phyloP scores from a whole-genome alignment of 371 early-diverging fungal genomes.

The Rhizopus arrhizus region DNA sequence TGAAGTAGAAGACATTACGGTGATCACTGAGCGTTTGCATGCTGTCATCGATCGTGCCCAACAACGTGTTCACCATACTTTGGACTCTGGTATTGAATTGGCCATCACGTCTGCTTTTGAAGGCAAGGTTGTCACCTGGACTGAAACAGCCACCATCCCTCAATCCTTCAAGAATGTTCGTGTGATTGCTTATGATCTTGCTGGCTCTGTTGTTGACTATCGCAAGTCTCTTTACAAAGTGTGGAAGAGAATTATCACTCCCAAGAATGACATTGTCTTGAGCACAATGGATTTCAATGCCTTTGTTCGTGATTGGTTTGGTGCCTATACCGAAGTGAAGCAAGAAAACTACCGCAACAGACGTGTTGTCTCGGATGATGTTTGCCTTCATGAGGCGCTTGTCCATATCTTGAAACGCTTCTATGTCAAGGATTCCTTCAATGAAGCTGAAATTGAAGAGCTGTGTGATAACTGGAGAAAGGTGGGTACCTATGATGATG shows the following conservation, averaged over 20 bases:
- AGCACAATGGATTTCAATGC: slow-evolving; percentile 24
- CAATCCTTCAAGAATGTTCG: slow-evolving; percentile 36
- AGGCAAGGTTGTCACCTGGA: slow-evolving; percentile 48
- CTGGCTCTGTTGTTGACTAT: slow-evolving; percentile 41
- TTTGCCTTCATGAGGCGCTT: slow-evolving; percentile 30
- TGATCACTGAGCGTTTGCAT: slow-evolving; percentile 21
- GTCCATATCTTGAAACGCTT: slow-evolving; percentile 30
- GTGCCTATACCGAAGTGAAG: slow-evolving; percentile 27
- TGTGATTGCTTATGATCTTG: slow-evolving; percentile 42
- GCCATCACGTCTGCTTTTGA: slow-evolving; percentile 42
- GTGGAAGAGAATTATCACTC: slow-evolving; percentile 30
- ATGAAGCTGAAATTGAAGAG: slow-evolving; percentile 27
- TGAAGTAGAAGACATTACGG: slow-evolving; percentile 31
- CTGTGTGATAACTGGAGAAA: slow-evolving; percentile 32
- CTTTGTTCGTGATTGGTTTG: slow-evolving; percentile 40
- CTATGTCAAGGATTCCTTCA: slow-evolving; percentile 26
- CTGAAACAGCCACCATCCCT: slow-evolving; percentile 40
- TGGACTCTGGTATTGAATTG: slow-evolving; percentile 34
- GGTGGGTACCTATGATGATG: slow-evolving; percentile 35
- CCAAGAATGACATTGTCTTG: slow-evolving; percentile 27
- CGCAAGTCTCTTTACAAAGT: slow-evolving; percentile 25
- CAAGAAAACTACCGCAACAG: slow-evolving; percentile 14
- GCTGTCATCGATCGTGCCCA: slow-evolving; percentile 33
- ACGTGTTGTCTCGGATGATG: slow-evolving; percentile 26
- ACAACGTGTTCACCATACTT: slow-evolving; percentile 32